Percentiles rank a stretch among this genome's conserved stretches.
phyloP scores from a whole-genome alignment of 495 filamentous ascomycete species.

The Xylaria castorea region DNA sequence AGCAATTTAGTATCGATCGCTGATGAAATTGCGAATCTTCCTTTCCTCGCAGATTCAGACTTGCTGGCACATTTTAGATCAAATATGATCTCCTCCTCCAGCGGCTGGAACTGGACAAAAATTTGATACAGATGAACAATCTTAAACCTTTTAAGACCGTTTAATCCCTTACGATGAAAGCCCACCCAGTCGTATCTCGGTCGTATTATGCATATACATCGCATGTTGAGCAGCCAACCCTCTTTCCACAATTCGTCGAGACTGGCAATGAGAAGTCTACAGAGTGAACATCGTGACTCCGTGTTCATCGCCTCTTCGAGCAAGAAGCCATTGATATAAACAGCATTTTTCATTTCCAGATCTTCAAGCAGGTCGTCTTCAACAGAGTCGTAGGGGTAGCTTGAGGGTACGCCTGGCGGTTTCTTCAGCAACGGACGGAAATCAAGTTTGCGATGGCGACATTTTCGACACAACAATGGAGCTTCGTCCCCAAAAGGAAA shows the following conservation, averaged over 20 bases:
- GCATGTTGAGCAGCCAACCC: constrained; percentile 12
- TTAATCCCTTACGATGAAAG: background rate
- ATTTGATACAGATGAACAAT: constrained; percentile 15
- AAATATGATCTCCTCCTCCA: constrained; percentile 2
- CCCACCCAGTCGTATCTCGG: constrained; percentile 16
- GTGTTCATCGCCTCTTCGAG: constrained; percentile 3
- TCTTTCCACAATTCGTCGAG: background rate
- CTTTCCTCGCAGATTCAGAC: background rate
- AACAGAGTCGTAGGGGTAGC: background rate
- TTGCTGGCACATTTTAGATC: background rate
- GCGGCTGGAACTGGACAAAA: constrained; percentile 6
- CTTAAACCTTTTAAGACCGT: background rate
- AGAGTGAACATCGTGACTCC: constrained; percentile 6
- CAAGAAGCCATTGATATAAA: constrained; percentile 5
- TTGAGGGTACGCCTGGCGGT: background rate
- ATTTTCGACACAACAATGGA: background rate
- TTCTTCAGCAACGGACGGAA: background rate
- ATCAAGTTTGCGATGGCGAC: constrained; percentile 11
- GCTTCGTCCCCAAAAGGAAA: background rate
- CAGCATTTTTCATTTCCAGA: constrained; percentile 11
- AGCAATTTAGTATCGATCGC: background rate
- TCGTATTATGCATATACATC: constrained; percentile 11
- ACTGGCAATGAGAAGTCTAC: background rate
- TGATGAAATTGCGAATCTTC: background rate
- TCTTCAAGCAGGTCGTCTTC: constrained; percentile 4